Base-by-base conservation (phyloP, 805 yeast genomes). In the Ogataea paradorogensis region DNA sequence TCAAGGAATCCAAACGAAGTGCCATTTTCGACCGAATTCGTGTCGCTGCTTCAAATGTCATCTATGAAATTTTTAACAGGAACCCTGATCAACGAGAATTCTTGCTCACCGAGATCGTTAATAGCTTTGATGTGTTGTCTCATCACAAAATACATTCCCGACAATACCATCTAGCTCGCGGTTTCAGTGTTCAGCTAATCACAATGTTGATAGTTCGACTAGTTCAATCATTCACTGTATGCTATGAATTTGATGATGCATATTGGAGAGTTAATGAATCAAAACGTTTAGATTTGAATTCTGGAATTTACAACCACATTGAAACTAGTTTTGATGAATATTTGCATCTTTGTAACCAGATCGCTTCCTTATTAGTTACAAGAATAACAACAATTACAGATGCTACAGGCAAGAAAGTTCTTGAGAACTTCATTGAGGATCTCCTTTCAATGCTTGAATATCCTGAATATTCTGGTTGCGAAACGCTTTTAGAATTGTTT, bases 381-480 rank as follows among this genome's bases (percentile, higher is more conserved):
- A 58, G 63, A 38, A 42, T 68, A 34, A 33, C 65, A 25, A 49
- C 57, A 3, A 54, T 50, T 33, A 62, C 70, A 1, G 67, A 62
- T 13, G 32, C 58, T 1, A 49, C 50, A 2, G 47, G 48, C 11
- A 69, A 64, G 39, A 66, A 59, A 25, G 54, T 69, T 2, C 50
- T 84, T 27, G 88, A 82, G 24, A 50, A 71, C 14, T 63, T 82
- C 21, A 48, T 82, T 1, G 74, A 73, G 30, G 95, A 86, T 50
- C 59, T 84, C 15, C 42, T 78, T 7, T 45, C 53, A 0, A 56
- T 84, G 38, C 51, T 84, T 8, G 57, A 63, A 2, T 58, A 58
- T 7, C 85, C 88, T 0, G 81, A 78, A 39, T 86, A 82, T 77
- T 69, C 87, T 0, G 76, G 76, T 0, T 69, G 81, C 1, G 84